phyloP scores from a whole-genome alignment of 2,329 filamentous ascomycete genomes.

The Claviceps digitariae region DNA sequence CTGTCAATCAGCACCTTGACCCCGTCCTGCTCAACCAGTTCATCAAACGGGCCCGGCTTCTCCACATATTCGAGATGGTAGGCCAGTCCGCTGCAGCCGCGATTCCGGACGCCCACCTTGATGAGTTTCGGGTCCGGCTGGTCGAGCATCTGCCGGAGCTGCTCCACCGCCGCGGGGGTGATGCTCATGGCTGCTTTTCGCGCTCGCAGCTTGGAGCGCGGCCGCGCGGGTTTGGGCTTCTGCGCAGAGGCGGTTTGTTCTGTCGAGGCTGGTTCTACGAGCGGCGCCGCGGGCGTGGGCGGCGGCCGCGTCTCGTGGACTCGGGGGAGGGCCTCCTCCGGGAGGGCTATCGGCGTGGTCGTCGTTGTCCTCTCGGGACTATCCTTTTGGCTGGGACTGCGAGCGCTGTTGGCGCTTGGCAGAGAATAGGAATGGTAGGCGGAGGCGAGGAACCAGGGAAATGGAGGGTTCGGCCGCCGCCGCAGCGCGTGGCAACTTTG shows the following conservation, averaged over 20 bases:
- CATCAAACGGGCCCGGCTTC: constrained; percentile 76
- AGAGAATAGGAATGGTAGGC: constrained; percentile 41
- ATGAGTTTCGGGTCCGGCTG: constrained; percentile 87
- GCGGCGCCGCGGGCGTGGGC: constrained; percentile 10
- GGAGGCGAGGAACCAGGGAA: constrained; percentile 16
- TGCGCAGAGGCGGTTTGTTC: constrained; percentile 20
- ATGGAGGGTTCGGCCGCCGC: constrained; percentile 25
- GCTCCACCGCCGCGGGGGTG: constrained; percentile 64
- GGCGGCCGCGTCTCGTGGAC: constrained; percentile 40
- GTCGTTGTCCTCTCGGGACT: constrained; percentile 32
- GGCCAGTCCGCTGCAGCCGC: constrained; percentile 83
- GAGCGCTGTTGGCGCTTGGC: constrained; percentile 26
- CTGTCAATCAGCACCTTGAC: constrained; percentile 94
- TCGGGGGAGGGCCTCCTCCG: constrained; percentile 28
- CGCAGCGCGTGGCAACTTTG: constrained; percentile 26
- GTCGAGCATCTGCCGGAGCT: constrained; percentile 63
- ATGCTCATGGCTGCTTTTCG: constrained; percentile 88
- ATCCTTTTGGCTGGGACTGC: constrained; percentile 27
- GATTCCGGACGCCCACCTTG: constrained; percentile 84
- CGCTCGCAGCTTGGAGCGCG: constrained; percentile 32
- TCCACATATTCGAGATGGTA: constrained; percentile 95
- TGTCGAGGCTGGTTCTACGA: constrained; percentile 5
- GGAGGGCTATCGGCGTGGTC: constrained; percentile 31
- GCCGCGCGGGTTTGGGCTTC: constrained; percentile 24
- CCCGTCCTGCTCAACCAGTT: constrained; percentile 87